phyloP scores from a whole-genome alignment of 495 filamentous ascomycete genomes.

The Tetracladium setigerum region DNA sequence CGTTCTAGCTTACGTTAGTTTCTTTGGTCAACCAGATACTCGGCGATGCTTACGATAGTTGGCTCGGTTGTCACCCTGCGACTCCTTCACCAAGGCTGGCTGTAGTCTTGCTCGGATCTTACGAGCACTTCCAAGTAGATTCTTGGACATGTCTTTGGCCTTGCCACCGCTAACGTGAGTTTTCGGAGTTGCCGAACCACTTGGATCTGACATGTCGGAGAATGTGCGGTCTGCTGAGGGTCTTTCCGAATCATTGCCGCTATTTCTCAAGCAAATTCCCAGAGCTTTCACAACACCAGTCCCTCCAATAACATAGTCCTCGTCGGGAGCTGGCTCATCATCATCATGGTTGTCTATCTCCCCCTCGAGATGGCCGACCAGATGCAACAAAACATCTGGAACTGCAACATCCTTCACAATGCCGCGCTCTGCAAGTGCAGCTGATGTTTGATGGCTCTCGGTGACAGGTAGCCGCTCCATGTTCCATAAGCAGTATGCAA shows the following conservation, averaged over 20 bases:
- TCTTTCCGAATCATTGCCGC: slow-evolving; percentile 46
- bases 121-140: slow-evolving; percentile 72
- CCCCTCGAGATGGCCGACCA: slow-evolving; percentile 52
- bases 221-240: slow-evolving; percentile 30
- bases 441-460: slow-evolving; percentile 27
- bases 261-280: slow-evolving; percentile 80
- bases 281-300: slow-evolving; percentile 93
- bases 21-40: slow-evolving; percentile 3
- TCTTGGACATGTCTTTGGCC: slow-evolving; percentile 90
- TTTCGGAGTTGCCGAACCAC: slow-evolving; percentile 18
- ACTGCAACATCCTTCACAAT: slow-evolving; percentile 35
- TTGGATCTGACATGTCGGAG: slow-evolving; percentile 11
- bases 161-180: slow-evolving; percentile 39
- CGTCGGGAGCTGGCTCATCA: slow-evolving; percentile 70
- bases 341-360: slow-evolving; percentile 48
- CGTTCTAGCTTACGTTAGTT: slow-evolving; percentile 46
- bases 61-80: slow-evolving; percentile 49
- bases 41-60: slow-evolving; percentile 61
- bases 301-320: slow-evolving; percentile 92
- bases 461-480: slow-evolving; percentile 57
- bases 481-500: slow-evolving; percentile 88
- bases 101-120: slow-evolving; percentile 81
- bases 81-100: slow-evolving; percentile 73
- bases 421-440: slow-evolving; percentile 23
- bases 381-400: slow-evolving; percentile 46